These are phyloP conservation scores for Brettanomyces naardenensis DNA, from an alignment of 805 yeast species.

Conservation along the genomic window DNA sequence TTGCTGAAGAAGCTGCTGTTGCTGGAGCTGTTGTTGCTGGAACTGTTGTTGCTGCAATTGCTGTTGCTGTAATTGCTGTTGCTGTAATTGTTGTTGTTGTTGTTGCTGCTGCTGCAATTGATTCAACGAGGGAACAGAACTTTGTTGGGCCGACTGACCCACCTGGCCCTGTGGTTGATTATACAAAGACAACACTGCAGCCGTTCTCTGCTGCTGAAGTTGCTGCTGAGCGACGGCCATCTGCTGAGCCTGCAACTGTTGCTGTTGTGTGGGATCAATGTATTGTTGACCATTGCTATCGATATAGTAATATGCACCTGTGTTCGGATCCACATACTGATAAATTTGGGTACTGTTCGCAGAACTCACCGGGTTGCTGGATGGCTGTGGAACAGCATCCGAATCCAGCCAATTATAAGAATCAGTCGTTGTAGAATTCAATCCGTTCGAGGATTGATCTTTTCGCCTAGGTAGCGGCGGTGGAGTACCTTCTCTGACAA, in stretches of 20 bases:
- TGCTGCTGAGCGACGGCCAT: conserved; percentile 20
- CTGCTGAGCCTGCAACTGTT: conserved; percentile 18
- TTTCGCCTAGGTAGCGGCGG: conserved; percentile 41
- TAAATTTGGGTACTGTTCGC: conserved; percentile 37
- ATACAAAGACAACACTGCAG: conserved; percentile 29
- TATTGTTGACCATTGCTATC: conserved; percentile 65
- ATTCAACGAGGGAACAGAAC: too few relatives aligned
- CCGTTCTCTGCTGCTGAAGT: conserved; percentile 17
- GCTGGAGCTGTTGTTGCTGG: conserved; percentile 10
- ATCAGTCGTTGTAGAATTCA: conserved; percentile 23
- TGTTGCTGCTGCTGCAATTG: too few relatives aligned
- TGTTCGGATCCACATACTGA: conserved; percentile 65
- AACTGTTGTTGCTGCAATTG: conserved; percentile 6
- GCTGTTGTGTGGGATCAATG: conserved; percentile 36
- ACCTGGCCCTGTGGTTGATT: conserved; percentile 19
- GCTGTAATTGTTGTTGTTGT: too few relatives aligned
- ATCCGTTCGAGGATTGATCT: conserved; percentile 21
- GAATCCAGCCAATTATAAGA: conserved; percentile 29
- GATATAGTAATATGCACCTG: conserved; percentile 59
- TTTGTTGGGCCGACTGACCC: conserved; percentile 4
- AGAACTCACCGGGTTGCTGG: conserved; percentile 14
- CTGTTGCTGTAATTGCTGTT: conserved; percentile 6
- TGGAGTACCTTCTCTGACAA: conserved; percentile 30
- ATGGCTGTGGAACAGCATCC: conserved; percentile 7
- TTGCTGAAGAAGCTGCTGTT: conserved; percentile 9